Evolutionary conservation across 371 early-diverging fungal genomes (phyloP), one percentile per base, ranked within the genome.

Genomic region (Mucor irregularis): DNA sequence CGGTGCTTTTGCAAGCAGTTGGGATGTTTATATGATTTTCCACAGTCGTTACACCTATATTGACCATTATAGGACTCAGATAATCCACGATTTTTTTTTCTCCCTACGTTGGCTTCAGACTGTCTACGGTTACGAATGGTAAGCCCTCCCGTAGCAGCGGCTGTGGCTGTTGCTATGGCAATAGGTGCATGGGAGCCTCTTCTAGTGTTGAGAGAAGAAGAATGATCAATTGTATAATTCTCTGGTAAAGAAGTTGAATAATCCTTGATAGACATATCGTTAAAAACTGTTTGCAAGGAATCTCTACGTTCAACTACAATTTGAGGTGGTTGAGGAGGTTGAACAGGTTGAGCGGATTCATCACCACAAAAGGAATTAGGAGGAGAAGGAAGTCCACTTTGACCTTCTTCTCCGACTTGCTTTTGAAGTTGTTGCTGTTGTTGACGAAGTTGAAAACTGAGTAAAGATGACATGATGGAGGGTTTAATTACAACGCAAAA

Each of bases 1-100:
- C 83, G 80, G 65, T 90, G 90, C 61, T 85, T 86, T 62, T 74
- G 66, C 10, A 90, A 69, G 43, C 87, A 87, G 53, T 83, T 86
- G 29, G 84, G 80, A 49, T 82, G 84, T 48, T 86, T 86, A 65
- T 87, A 88, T 2, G 79, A 68, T 64, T 90, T 90, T 48, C 87
- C 88, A 68, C 90, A 90, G 21, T 79, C 82, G 19, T 75, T 64
- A 46, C 90, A 89, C 47, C 75, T 63, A 25, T 51, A 49, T 10
- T 58, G 66, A n/a, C 59, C 50, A 53, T 38, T 49, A 53, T 53
- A 62, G 26, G 71, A 56, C 37, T 55, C 62, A 53, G 65, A 64
- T n/a, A 59, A 52, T 3, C 51, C 53, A 51, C 65, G 59, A 26
- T 24, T 56, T 22, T 47, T 52, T 56, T 57, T 56, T 24, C 51